Evolutionary conservation across 2,329 filamentous ascomycete genomes (phyloP), one percentile per base, ranked within the genome.

Genomic region (Lasiodiplodia citricola): DNA sequence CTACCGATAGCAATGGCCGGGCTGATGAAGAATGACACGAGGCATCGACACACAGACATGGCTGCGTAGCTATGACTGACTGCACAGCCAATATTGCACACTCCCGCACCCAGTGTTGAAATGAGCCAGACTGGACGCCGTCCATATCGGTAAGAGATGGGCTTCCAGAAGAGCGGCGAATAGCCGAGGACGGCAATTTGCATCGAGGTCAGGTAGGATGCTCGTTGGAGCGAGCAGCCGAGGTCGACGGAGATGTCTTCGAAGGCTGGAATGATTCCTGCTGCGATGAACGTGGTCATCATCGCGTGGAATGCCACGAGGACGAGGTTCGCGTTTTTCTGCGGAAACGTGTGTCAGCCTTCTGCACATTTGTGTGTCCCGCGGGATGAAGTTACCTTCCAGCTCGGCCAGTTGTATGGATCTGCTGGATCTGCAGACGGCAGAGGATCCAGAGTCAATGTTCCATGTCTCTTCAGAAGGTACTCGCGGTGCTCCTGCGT

Each of bases 231-330:
- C 13, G 79, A 81, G 50, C 84, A 80, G 21, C 77, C 77, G 2
- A 88, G 76, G 56, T 88, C 86, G 37, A 79, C 75, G 2, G 85
- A 81, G 37, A 89, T 88, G 25, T 81, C 78, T 56, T 83, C 81
- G 72, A 85, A 89, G 4, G 85, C 86, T 2, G 84, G 83, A 69
- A 87, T 85, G 70, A 88, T 87, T 4, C 82, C 77, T 0, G 86
- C 81, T 0, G 87, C 85, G 1, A 81, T 85, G 71, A 88, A 88
- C 0, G 85, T 86, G 55, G 82, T 81, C 84, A 88, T 88, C 76
- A 84, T 84, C 35, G 86, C 84, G 68, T 88, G 85, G 72, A 87
- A 86, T 0, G 86, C 84, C 18, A 89, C 85, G 11, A 88, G 81
- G 13, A 82, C 68, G 0, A 89, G 77, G 69, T 88, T 87, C 66